phyloP scores from a whole-genome alignment of 495 filamentous ascomycete species.

The Chaetomium tenue region DNA sequence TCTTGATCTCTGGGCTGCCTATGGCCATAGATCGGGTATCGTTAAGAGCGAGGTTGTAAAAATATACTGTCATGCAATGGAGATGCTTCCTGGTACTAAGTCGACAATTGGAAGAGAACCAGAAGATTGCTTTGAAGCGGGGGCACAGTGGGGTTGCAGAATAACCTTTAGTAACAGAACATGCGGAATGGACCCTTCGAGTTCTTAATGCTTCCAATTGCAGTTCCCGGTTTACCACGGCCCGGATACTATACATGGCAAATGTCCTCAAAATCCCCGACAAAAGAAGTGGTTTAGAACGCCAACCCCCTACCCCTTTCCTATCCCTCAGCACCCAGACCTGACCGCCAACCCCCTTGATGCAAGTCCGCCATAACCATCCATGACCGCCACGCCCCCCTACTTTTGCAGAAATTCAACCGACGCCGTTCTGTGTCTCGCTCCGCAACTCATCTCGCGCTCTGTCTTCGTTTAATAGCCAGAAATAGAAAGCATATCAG shows the following conservation, averaged over 20 bases:
- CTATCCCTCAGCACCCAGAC: conserved; percentile 7
- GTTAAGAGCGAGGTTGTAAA: neutral
- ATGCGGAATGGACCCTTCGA: neutral
- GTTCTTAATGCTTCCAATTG: neutral
- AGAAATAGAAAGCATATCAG: conserved; percentile 5
- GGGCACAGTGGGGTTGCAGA: conserved; percentile 17
- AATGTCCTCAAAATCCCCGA: neutral
- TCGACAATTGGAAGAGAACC: neutral
- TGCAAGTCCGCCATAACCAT: conserved; percentile 16
- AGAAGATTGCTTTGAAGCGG: conserved; percentile 12
- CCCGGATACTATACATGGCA: conserved; percentile 1
- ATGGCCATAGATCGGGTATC: neutral
- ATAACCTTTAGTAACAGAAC: neutral
- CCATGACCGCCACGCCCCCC: conserved; percentile 5
- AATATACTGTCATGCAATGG: neutral
- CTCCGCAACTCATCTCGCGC: neutral
- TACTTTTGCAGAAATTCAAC: conserved; percentile 11
- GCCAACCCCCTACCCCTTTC: neutral
- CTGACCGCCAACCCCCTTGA: conserved; percentile 12
- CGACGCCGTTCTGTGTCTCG: conserved; percentile 4
- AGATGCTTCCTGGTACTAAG: neutral
- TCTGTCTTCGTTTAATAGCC: neutral
- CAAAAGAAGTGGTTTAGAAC: neutral
- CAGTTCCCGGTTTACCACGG: neutral
- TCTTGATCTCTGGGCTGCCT: conserved; percentile 3